Base-by-base conservation (phyloP, 2,329 filamentous ascomycete species). In the Ilyonectria destructans region DNA sequence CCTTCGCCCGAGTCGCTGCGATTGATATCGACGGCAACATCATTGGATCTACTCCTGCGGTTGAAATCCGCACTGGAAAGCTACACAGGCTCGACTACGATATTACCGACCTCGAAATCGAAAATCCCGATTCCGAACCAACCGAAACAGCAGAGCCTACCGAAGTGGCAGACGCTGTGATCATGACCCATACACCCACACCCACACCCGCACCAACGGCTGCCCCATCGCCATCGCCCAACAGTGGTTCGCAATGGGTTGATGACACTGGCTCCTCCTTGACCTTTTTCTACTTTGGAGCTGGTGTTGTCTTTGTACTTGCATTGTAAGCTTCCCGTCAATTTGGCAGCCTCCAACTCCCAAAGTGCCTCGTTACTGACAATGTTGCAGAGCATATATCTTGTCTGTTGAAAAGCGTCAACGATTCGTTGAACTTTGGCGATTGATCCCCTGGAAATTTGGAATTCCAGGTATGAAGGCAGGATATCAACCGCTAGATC, bases 21-120 rank as follows among this genome's bases (percentile, higher is more conserved):
- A 35, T 62, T 29, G 59, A 62, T 29, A 9, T 48, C 15, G n/a
- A 62, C 3, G 29, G 31, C 4, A 49, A 23, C 12, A 56, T 62
- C 15, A 54, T 62, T 2, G 59, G 59, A 10, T 55, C 49, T 21
- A 62, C 59, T 6, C 59, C 59, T 17, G 51, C 49, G 2, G 51
- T 62, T 26, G 37, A 62, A 6, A 46, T 62, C 12, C 6, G 6
- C 10, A 43, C 40, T 4, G 49, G 37, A 29, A 26, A 17, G 8
- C 37, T 56, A 4, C 15, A 26, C 9, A 49, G 10, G 13, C 40
- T 62, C 2, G 59, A 62, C 43, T 62, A 62, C 51, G 8, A 56
- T 35, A 12, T 31, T 5, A n/a, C n/a, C 2, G 40, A n/a, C 15
- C 15, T 43, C 2, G 17, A 6, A n/a, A 6, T 43, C 40, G n/a